A percentile compares a stretch with the other conserved stretches of the same genome.
These are phyloP conservation scores for Cercospora canescens DNA, from an alignment of 2,329 filamentous ascomycete species.

Conservation along the genomic window DNA sequence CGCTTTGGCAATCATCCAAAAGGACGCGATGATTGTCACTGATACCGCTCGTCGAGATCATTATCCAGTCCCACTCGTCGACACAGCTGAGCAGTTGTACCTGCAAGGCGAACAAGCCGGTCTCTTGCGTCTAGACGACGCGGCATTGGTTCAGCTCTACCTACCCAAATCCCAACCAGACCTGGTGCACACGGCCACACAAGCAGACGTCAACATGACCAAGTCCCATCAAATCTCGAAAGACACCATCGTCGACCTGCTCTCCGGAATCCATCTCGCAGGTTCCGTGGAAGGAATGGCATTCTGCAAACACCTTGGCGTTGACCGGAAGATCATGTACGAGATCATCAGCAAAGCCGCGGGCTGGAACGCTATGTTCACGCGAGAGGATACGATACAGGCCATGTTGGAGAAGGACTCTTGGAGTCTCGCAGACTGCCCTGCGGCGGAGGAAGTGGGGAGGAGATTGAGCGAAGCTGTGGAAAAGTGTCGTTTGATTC, in stretches of 20 bases:
- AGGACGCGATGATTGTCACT: conserved; percentile 64
- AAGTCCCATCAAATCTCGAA: conserved; percentile 36
- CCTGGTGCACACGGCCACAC: conserved; percentile 35
- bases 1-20: conserved; percentile 50
- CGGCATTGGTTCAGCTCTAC: conserved; percentile 58
- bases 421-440: conserved; percentile 38
- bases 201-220: conserved; percentile 40
- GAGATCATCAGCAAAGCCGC: conserved; percentile 50
- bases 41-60: conserved; percentile 59
- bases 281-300: conserved; percentile 51
- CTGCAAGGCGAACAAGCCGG: conserved; percentile 61
- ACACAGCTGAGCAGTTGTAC: conserved; percentile 65
- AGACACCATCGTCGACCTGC: conserved; percentile 42
- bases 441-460: conserved; percentile 41
- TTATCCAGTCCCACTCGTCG: conserved; percentile 63
- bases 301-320: conserved; percentile 48
- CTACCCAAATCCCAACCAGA: conserved; percentile 35
- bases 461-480: conserved; percentile 43
- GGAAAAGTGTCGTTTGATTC: conserved; percentile 38
- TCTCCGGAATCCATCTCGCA: conserved; percentile 51
- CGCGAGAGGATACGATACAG: conserved; percentile 33
- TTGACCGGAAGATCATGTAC: conserved; percentile 48
- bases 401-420: conserved; percentile 37
- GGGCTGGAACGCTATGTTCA: conserved; percentile 48
- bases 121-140: conserved; percentile 56